Percentiles rank a stretch among this genome's conserved stretches.
phyloP scores from a whole-genome alignment of 2,329 filamentous ascomycete species.

The Colletotrichum plurivorum region DNA sequence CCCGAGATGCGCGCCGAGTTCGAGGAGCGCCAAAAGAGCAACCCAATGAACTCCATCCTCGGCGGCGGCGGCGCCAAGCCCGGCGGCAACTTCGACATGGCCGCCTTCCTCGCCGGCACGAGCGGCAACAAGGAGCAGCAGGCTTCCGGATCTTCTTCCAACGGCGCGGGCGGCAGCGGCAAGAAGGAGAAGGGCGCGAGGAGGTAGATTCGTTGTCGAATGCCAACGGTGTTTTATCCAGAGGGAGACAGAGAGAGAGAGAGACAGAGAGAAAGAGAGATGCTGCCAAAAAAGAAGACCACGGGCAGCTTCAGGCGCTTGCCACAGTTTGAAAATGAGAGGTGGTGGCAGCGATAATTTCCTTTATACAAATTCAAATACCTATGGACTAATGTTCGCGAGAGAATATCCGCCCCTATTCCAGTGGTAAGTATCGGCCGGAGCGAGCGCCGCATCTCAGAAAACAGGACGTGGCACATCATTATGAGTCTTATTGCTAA shows the following conservation, averaged over 20 bases:
- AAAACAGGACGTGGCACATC: neutral
- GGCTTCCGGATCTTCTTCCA: constrained; percentile 46
- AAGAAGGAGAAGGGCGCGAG: constrained; percentile 60
- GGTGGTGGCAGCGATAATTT: neutral
- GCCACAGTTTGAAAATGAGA: neutral
- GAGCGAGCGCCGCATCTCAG: neutral
- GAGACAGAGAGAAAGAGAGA: neutral
- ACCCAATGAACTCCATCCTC: constrained; percentile 73
- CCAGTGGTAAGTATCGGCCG: neutral
- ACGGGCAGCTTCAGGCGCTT: neutral
- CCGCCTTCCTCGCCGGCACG: constrained; percentile 73
- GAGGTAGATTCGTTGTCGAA: constrained; percentile 43
- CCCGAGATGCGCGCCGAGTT: constrained; percentile 95
- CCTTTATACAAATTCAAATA: constrained; percentile 26
- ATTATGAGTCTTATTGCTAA: neutral
- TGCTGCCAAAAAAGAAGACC: neutral
- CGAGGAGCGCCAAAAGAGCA: constrained; percentile 87
- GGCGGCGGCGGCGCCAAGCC: constrained; percentile 49
- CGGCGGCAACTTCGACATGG: constrained; percentile 71
- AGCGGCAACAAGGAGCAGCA: constrained; percentile 60
- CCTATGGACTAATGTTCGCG: neutral
- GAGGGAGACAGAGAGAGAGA: neutral
- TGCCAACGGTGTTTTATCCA: neutral
- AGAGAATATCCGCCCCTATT: no score
- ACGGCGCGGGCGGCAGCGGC: constrained; percentile 44